Evolutionary conservation across 169 alveolate species (phyloP).

Genomic region (Theileria orientalis): DNA sequence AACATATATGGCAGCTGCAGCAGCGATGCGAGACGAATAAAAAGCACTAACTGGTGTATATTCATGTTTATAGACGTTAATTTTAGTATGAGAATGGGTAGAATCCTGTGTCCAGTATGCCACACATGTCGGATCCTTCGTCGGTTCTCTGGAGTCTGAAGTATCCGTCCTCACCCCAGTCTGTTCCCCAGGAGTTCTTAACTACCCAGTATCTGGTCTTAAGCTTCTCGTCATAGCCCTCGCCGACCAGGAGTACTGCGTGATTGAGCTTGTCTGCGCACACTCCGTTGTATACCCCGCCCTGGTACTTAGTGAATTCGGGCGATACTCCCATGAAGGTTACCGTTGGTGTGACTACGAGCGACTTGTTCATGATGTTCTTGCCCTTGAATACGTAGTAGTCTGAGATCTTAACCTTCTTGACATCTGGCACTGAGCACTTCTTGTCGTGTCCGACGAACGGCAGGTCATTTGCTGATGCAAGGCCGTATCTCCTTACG

Average conservation of each 20-base stretch:
- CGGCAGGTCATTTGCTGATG: conserved; percentile 72
- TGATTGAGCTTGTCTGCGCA: conserved; percentile 75
- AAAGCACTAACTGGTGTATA: too few species aligned
- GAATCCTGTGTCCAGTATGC: conserved; percentile 35
- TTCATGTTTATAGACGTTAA: too few species aligned
- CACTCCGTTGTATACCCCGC: conserved; percentile 72
- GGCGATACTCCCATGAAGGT: conserved; percentile 86
- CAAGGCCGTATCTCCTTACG: conserved; percentile 70
- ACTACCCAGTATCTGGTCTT: conserved; percentile 75
- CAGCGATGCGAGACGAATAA: too few species aligned
- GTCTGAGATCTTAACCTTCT: conserved; percentile 5
- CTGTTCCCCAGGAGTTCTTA: conserved; percentile 83
- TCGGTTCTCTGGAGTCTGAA: conserved; percentile 67
- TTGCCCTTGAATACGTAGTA: conserved; percentile 29
- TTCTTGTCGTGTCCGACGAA: conserved; percentile 61
- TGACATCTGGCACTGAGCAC: conserved; percentile 33
- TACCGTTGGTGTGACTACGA: conserved; percentile 77
- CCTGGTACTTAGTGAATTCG: conserved; percentile 80
- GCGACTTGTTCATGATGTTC: conserved; percentile 59
- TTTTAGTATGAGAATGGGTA: too few species aligned
- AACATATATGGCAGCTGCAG: too few species aligned
- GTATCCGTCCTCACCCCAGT: conserved; percentile 84
- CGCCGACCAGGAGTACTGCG: conserved; percentile 84
- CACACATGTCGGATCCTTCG: conserved; percentile 50
- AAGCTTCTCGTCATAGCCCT: conserved; percentile 64